A percentile compares a stretch with the other conserved stretches of the same genome.
Conservation (phyloP, 1,284 basidiomycete genomes). For the Lentinula novae-zelandiae region DNA sequence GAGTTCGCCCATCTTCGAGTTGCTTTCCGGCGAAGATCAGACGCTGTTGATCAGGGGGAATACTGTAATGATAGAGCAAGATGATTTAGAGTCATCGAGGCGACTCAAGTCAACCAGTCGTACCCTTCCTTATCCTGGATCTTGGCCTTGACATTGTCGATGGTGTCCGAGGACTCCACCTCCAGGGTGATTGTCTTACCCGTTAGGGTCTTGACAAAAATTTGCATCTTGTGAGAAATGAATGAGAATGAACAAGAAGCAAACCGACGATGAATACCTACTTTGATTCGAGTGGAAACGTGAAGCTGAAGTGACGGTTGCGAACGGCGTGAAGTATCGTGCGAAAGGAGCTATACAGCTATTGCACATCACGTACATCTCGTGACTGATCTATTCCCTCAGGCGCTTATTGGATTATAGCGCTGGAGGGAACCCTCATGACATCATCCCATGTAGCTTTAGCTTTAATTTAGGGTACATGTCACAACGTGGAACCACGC, state of each 20-base stretch:
- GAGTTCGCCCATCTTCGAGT: slow-evolving; percentile 93
- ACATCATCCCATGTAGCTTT: background rate
- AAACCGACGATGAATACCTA: background rate
- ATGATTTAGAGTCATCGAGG: background rate
- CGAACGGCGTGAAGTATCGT: background rate
- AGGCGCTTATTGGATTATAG: no score
- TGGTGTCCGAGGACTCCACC: slow-evolving; percentile 95
- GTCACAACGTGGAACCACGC: no score
- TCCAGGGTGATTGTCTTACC: slow-evolving; percentile 99
- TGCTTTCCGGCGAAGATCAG: slow-evolving; percentile 96
- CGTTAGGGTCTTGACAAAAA: slow-evolving; percentile 95
- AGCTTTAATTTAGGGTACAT: background rate
- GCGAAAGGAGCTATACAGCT: background rate
- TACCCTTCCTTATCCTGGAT: slow-evolving; percentile 92
- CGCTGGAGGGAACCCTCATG: background rate
- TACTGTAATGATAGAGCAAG: slow-evolving; percentile 38
- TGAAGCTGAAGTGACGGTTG: background rate
- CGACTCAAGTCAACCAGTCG: background rate
- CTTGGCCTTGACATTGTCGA: slow-evolving; percentile 92
- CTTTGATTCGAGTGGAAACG: background rate
- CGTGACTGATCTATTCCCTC: no score
- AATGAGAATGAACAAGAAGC: background rate
- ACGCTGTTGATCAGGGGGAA: slow-evolving; percentile 92
- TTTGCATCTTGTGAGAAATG: slow-evolving; percentile 65
- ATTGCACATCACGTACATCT: background rate